phyloP scores from a whole-genome alignment of 768 basidiomycete species.

The Naganishia antarctica region DNA sequence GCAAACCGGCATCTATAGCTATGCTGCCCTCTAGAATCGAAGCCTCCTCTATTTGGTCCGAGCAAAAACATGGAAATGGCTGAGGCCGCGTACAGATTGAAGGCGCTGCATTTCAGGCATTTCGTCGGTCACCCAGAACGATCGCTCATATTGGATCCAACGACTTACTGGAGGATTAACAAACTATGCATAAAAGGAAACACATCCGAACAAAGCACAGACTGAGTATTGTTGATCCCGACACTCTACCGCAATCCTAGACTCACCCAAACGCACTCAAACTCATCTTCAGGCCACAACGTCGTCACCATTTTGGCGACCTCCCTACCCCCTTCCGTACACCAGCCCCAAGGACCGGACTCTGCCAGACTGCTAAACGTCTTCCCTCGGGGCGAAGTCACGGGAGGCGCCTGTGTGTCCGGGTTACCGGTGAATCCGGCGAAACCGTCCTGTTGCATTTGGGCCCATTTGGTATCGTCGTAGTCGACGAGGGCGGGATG shows the following conservation, averaged over 20 bases:
- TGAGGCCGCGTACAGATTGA: conserved; percentile 46
- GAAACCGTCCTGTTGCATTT: conserved; percentile 41
- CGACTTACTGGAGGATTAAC: conserved; percentile 39
- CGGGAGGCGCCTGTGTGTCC: conserved; percentile 7
- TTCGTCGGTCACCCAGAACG: background rate
- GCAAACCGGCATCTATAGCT: background rate
- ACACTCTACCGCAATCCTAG: background rate
- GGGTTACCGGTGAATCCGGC: conserved; percentile 42
- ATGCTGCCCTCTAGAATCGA: background rate
- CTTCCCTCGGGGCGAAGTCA: background rate
- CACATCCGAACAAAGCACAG: no score
- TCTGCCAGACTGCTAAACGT: conserved; percentile 3
- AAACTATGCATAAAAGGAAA: conserved; percentile 28
- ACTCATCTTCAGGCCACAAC: conserved; percentile 44
- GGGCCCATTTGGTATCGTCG: conserved; percentile 37
- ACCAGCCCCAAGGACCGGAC: conserved; percentile 31
- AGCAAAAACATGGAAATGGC: conserved; percentile 49
- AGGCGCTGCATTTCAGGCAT: conserved; percentile 29
- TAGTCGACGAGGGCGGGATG: conserved; percentile 42
- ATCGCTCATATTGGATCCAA: background rate
- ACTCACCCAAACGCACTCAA: conserved; percentile 48
- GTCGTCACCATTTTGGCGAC: conserved; percentile 43
- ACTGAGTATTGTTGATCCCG: background rate
- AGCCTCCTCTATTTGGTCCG: conserved; percentile 11
- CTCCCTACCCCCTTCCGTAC: conserved; percentile 39